phyloP scores from a whole-genome alignment of 176 grass and related monocot genomes.

The Urochloa ruziziensis region DNA sequence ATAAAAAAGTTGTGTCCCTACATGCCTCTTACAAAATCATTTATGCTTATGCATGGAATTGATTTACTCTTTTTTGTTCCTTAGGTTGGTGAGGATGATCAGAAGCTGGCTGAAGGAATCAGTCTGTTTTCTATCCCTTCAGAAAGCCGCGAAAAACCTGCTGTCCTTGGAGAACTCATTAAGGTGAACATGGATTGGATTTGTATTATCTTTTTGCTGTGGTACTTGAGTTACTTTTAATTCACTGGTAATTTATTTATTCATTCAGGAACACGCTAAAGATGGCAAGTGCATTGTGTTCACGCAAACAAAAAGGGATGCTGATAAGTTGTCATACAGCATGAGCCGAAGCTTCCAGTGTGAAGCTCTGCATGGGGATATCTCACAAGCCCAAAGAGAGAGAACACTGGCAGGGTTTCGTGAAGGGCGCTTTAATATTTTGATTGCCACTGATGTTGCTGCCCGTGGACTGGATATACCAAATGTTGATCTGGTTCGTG shows the following conservation, averaged over 20 bases:
- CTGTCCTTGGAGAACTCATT: conserved; percentile 79
- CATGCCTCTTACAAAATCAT: background rate
- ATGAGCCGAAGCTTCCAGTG: conserved; percentile 75
- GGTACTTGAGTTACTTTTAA: background rate
- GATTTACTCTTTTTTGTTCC: background rate
- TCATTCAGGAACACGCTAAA: conserved; percentile 82
- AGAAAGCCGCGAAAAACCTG: conserved; percentile 66
- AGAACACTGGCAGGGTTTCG: conserved; percentile 82
- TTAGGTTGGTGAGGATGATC: conserved; percentile 95
- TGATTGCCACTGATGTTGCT: conserved; percentile 96
- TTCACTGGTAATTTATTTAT: background rate
- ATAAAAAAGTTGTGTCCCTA: background rate
- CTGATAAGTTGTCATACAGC: conserved; percentile 59
- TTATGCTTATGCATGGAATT: background rate
- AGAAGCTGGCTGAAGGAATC: conserved; percentile 97
- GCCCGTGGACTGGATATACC: conserved; percentile 97
- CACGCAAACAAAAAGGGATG: conserved; percentile 93
- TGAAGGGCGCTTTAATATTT: conserved; percentile 74
- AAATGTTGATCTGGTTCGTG: conserved; percentile 92
- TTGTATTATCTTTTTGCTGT: background rate
- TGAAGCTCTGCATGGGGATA: conserved; percentile 89
- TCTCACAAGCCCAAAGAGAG: conserved; percentile 79
- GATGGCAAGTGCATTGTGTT: conserved; percentile 94
- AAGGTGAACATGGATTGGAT: conserved; percentile 36
- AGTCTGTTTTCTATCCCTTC: conserved; percentile 57